Evolutionary conservation across 2,329 filamentous ascomycete genomes (phyloP).

Genomic region (Penicillium sp.): DNA sequence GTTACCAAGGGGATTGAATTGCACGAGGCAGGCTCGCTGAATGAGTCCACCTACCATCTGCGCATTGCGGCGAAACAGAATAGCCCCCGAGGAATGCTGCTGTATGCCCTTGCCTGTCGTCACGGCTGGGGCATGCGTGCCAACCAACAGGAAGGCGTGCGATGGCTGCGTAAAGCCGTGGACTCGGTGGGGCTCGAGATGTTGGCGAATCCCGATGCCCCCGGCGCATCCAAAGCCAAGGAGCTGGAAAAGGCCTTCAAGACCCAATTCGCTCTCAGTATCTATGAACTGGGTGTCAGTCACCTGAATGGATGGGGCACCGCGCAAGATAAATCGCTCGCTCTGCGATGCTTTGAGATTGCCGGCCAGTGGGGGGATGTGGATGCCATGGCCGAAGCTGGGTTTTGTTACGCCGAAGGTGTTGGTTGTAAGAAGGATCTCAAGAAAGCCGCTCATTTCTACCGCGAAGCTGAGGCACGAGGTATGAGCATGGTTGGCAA

Average conservation of each 20-base stretch:
- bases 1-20: slow-evolving; percentile 82
- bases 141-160: slow-evolving; percentile 81
- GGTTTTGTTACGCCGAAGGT: slow-evolving; percentile 92
- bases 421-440: slow-evolving; percentile 93
- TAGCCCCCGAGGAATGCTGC: slow-evolving; percentile 87
- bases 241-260: slow-evolving; percentile 71
- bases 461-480: slow-evolving; percentile 82
- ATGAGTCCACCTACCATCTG: slow-evolving; percentile 94
- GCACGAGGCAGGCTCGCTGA: slow-evolving; percentile 79
- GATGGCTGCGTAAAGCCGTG: slow-evolving; percentile 87
- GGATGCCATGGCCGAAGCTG: slow-evolving; percentile 88
- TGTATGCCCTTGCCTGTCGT: slow-evolving; percentile 89
- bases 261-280: slow-evolving; percentile 88
- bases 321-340: slow-evolving; percentile 81
- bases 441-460: slow-evolving; percentile 87
- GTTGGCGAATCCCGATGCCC: slow-evolving; percentile 61
- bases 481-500: slow-evolving; percentile 98
- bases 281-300: slow-evolving; percentile 93
- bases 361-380: slow-evolving; percentile 92
- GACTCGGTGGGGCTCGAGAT: slow-evolving; percentile 77
- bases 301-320: slow-evolving; percentile 99
- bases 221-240: slow-evolving; percentile 51
- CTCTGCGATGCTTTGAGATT: slow-evolving; percentile 90
- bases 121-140: slow-evolving; percentile 97
- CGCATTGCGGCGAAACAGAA: slow-evolving; percentile 80